Base-by-base conservation (phyloP, 2,329 filamentous ascomycete species). In the Pestalotiopsis sp. region DNA sequence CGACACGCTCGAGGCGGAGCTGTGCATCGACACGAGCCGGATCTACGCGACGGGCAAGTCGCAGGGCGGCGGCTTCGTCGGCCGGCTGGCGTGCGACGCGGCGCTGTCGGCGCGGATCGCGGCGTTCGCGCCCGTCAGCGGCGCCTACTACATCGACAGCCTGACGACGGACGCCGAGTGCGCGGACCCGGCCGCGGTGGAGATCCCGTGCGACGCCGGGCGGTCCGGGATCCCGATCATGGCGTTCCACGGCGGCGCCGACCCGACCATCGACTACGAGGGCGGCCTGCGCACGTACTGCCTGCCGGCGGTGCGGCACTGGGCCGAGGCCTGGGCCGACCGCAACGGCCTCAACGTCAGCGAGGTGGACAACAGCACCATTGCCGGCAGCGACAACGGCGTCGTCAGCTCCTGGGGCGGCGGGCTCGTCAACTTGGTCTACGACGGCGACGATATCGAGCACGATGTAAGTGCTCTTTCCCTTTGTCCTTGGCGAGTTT, bases 231-330 rank as follows among this genome's bases (percentile, higher is more conserved):
- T 85, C 2, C 83, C 84, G 2, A 77, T 87, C 14, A 72, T 87
- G 6, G 84, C 84, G 61, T 81, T 86, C 52, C 85, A 87, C 72
- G 84, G 84, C 9, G 80, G 77, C 3, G 77, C 70, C 2, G 85
- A 87, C 73, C 77, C 70, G 3, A 82, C 78, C 0, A 84, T 86
- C 45, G 72, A 76, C 0, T 86, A 86, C 70, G 68, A 73, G 1
- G 84, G 84, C 1, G 80, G 79, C 2, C 77, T 76, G 23, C 79
- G 82, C 23, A 58, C 64, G 0, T 81, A 80, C 0, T 80, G 77
- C 63, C 70, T 84, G 59, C 84, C 84, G 1, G 70, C 80, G 0
- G 82, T 86, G 49, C 74, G 78, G 27, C 75, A 80, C 59, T 82
- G 77, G 74, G 70, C 78, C 1, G 64, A 69, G 11, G 70, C 73